Evolutionary conservation across 305 asterid genomes (phyloP).

Genomic region (Fraxinus paxiana): DNA sequence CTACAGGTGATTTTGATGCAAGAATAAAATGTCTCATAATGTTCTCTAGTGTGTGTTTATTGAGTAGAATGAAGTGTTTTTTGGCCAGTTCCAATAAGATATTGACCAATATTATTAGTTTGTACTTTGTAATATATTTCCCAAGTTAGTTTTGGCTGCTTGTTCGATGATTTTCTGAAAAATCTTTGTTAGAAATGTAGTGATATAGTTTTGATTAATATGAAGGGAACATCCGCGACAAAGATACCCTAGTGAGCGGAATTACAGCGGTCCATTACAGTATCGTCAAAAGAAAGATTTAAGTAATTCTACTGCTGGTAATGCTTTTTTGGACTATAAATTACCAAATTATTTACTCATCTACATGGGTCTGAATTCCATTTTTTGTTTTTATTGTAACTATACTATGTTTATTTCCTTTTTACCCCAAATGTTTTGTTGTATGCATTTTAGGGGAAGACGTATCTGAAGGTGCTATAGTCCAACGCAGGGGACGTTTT

Average conservation of each 20-base stretch:
- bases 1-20: neutral
- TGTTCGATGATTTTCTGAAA: neutral
- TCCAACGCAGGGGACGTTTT: conserved; percentile 89
- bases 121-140: neutral
- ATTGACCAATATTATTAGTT: neutral
- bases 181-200: neutral
- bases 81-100: neutral
- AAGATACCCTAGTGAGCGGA: conserved; percentile 55
- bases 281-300: conserved; percentile 66
- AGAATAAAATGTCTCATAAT: neutral
- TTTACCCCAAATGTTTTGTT: neutral
- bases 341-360: neutral
- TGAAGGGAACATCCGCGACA: conserved; percentile 68
- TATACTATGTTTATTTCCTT: conserved; percentile 3
- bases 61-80: neutral
- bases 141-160: neutral
- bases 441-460: conserved; percentile 58
- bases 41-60: neutral
- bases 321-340: conserved; percentile 11
- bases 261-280: conserved; percentile 81
- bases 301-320: conserved; percentile 48
- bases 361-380: neutral
- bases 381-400: neutral
- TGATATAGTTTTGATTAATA: conserved; percentile 10
- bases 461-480: conserved; percentile 66